phyloP scores from a whole-genome alignment of 768 basidiomycete genomes.

The Collybia sp. region DNA sequence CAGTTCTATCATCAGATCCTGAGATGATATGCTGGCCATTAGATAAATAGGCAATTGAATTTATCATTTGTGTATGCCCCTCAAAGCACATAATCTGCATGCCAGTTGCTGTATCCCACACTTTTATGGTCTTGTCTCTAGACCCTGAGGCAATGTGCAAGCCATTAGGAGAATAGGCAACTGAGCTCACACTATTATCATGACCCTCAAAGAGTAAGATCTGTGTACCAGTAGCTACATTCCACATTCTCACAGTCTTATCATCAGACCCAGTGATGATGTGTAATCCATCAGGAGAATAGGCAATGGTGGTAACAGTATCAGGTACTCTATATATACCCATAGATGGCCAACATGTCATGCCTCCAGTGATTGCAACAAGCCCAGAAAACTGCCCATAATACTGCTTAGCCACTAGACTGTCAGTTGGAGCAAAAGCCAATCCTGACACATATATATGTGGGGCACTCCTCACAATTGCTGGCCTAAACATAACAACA shows the following conservation, averaged over 20 bases:
- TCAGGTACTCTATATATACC: not conserved
- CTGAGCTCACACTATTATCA: constrained; percentile 15
- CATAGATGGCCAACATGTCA: not conserved
- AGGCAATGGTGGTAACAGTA: not conserved
- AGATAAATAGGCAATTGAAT: constrained; percentile 9
- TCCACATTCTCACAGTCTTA: not conserved
- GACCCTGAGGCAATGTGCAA: no score
- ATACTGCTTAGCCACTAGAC: not conserved
- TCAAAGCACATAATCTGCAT: not conserved
- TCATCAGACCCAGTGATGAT: not conserved
- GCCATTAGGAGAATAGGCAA: no score
- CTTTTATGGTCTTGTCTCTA: no score
- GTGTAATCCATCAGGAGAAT: not conserved
- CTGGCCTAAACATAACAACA: no score
- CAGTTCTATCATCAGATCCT: no score
- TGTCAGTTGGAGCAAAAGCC: constrained; percentile 13
- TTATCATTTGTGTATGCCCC: not conserved
- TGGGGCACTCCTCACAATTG: no score
- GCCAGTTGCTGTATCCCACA: constrained; percentile 17
- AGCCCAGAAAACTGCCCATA: not conserved
- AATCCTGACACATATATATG: no score
- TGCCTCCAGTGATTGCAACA: constrained; percentile 1
- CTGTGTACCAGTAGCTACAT: no score
- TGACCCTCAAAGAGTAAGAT: not conserved
- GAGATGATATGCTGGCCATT: no score